Percentiles rank a stretch among this genome's conserved stretches.
These are phyloP conservation scores for Mycena venus DNA, from an alignment of 768 basidiomycete species.

Conservation along the genomic window DNA sequence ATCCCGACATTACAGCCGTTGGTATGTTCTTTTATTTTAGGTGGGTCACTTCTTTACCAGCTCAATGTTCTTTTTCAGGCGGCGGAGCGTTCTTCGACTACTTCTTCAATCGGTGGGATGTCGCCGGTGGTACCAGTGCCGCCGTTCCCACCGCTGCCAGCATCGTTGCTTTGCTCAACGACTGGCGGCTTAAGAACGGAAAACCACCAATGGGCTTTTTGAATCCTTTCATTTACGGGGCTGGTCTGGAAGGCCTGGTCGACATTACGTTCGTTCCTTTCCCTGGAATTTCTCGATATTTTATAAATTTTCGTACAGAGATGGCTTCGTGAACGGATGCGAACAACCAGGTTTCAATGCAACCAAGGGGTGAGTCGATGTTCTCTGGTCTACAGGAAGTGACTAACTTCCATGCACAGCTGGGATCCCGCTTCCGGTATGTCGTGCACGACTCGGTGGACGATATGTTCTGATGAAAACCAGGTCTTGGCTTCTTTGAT, in stretches of 20 bases:
- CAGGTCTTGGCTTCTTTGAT: slow-evolving; percentile 53
- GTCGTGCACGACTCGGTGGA: slow-evolving; percentile 16
- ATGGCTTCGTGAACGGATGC: slow-evolving; percentile 49
- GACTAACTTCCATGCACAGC: background rate
- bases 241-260: slow-evolving; percentile 41
- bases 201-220: slow-evolving; percentile 54
- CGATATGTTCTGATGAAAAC: background rate
- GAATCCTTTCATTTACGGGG: slow-evolving; percentile 54
- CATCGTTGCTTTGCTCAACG: slow-evolving; percentile 57
- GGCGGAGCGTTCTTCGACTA: slow-evolving; percentile 49
- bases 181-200: slow-evolving; percentile 48
- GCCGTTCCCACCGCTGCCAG: slow-evolving; percentile 51
- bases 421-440: slow-evolving; percentile 45
- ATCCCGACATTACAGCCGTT: slow-evolving; percentile 49
- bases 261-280: slow-evolving; percentile 57
- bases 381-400: background rate
- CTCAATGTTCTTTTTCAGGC: background rate
- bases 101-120: slow-evolving; percentile 40
- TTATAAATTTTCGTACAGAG: slow-evolving; percentile 34
- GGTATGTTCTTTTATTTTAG: slow-evolving; percentile 44
- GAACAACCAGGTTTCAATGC: slow-evolving; percentile 41
- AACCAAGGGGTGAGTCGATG: background rate
- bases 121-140: slow-evolving; percentile 55
- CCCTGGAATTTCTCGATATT: slow-evolving; percentile 50
- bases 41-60: slow-evolving; percentile 31